Percentiles rank a stretch among this genome's conserved stretches.
These are phyloP conservation scores for Globisporangium barbulae DNA, from an alignment of 352 stramenopile genomes.

Conservation along the genomic window DNA sequence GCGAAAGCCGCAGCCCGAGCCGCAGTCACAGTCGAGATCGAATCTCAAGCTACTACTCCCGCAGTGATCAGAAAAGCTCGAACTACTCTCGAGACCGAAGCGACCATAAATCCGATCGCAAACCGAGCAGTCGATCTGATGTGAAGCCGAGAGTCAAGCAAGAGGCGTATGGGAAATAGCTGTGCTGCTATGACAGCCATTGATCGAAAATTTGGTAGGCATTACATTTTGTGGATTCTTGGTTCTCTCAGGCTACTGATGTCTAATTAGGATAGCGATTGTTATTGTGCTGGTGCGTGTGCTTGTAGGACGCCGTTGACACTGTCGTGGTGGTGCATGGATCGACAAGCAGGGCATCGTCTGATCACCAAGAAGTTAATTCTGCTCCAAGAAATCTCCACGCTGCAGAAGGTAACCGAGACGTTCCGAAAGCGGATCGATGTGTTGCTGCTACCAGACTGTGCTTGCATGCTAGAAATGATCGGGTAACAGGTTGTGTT, in stretches of 20 bases:
- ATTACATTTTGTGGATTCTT: background rate
- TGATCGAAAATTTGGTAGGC: constrained; percentile 5
- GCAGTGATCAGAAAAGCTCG: constrained; percentile 11
- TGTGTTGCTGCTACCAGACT: constrained; percentile 1
- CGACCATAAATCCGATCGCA: constrained; percentile 10
- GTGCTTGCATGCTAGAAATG: constrained; percentile 1
- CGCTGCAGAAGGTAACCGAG: constrained; percentile 6
- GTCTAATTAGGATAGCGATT: background rate
- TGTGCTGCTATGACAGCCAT: background rate
- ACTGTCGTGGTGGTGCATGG: background rate
- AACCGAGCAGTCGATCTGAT: constrained; percentile 2
- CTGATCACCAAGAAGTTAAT: background rate
- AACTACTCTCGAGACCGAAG: constrained; percentile 14
- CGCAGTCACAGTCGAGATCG: constrained; percentile 38
- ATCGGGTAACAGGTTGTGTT: background rate
- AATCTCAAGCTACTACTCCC: constrained; percentile 16
- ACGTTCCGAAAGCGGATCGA: background rate
- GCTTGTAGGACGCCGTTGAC: background rate
- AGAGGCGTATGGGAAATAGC: constrained; percentile 9
- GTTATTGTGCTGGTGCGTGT: background rate
- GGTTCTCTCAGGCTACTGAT: background rate
- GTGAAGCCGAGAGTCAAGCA: constrained; percentile 15
- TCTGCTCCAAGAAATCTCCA: background rate
- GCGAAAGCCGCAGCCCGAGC: constrained; percentile 37
- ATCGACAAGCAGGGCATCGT: background rate